These are phyloP conservation scores for Kalmusia sp. DNA, from an alignment of 2,329 filamentous ascomycete species.

Conservation along the genomic window DNA sequence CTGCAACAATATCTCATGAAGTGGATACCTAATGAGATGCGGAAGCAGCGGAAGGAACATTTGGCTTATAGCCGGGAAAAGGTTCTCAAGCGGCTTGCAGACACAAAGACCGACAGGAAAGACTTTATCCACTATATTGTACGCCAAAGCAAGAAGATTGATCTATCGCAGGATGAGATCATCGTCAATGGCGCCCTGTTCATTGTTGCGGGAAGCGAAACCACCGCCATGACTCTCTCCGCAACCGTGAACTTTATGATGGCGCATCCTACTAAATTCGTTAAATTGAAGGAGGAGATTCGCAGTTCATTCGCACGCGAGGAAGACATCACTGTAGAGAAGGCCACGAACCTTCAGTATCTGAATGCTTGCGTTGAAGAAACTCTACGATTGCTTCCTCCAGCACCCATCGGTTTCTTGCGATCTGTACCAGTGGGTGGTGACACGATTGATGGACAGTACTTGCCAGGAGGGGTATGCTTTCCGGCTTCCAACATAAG, in stretches of 20 bases:
- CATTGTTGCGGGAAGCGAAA: conserved; percentile 29
- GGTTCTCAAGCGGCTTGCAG: conserved; percentile 26
- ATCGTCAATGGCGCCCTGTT: conserved; percentile 27
- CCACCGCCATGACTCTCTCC: conserved; percentile 23
- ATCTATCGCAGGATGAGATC: conserved; percentile 24
- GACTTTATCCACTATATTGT: conserved; percentile 29
- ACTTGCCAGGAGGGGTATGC: conserved; percentile 24
- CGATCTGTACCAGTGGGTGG: conserved; percentile 24
- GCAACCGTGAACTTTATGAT: conserved; percentile 19
- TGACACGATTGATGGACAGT: conserved; percentile 23
- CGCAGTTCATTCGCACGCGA: conserved; percentile 21
- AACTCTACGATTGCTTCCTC: conserved; percentile 42
- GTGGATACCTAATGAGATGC: conserved; percentile 22
- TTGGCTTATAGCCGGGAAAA: conserved; percentile 29
- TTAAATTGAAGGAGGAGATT: conserved; percentile 22
- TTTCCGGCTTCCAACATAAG: too few species aligned
- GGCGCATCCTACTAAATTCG: conserved; percentile 20
- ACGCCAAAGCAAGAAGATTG: conserved; percentile 24
- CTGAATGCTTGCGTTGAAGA: conserved; percentile 27
- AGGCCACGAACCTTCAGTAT: conserved; percentile 24
- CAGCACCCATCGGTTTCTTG: conserved; percentile 21
- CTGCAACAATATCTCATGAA: conserved; percentile 22
- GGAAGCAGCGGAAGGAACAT: conserved; percentile 19
- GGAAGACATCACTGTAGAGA: conserved; percentile 35
- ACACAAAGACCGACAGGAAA: conserved; percentile 19